Conservation (phyloP, 2,329 filamentous ascomycete species). For the Cladobotryum protrusum region DNA sequence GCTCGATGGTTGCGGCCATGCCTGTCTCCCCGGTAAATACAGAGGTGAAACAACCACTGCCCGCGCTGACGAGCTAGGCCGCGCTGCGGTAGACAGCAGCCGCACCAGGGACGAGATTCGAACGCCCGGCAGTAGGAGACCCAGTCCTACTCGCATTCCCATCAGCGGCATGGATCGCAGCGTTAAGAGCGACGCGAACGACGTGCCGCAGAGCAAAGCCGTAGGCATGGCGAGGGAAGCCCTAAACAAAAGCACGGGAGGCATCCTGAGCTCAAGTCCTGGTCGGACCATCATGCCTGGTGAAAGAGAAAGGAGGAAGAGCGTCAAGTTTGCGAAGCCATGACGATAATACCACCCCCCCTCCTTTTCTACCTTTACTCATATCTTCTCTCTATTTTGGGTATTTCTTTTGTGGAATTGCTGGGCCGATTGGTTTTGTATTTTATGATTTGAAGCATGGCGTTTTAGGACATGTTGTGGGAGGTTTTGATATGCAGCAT, state of each 20-base stretch:
- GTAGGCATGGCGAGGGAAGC: conserved; percentile 54
- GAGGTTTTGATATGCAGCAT: not conserved
- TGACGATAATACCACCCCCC: conserved; percentile 16
- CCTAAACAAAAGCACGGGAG: conserved; percentile 30
- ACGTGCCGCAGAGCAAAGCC: conserved; percentile 53
- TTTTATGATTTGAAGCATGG: not conserved
- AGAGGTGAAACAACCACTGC: conserved; percentile 41
- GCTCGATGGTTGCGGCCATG: conserved; percentile 58
- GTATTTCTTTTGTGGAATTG: not conserved
- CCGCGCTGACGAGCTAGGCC: conserved; percentile 46
- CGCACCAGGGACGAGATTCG: conserved; percentile 21
- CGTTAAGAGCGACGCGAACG: conserved; percentile 42
- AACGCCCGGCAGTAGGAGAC: conserved; percentile 21
- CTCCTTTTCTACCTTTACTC: not conserved
- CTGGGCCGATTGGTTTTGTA: not conserved
- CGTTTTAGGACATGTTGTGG: not conserved
- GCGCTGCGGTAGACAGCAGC: conserved; percentile 37
- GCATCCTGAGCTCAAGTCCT: conserved; percentile 47
- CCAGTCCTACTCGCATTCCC: conserved; percentile 20
- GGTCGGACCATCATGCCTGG: conserved; percentile 29
- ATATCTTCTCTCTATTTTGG: not conserved
- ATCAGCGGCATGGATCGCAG: conserved; percentile 13
- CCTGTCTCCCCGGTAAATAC: conserved; percentile 53
- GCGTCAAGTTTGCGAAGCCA: conserved; percentile 54
- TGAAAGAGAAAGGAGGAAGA: conserved; percentile 54